These are phyloP conservation scores for Brasilioporus rufonigricans DNA, from an alignment of 768 basidiomycete species.

Conservation along the genomic window DNA sequence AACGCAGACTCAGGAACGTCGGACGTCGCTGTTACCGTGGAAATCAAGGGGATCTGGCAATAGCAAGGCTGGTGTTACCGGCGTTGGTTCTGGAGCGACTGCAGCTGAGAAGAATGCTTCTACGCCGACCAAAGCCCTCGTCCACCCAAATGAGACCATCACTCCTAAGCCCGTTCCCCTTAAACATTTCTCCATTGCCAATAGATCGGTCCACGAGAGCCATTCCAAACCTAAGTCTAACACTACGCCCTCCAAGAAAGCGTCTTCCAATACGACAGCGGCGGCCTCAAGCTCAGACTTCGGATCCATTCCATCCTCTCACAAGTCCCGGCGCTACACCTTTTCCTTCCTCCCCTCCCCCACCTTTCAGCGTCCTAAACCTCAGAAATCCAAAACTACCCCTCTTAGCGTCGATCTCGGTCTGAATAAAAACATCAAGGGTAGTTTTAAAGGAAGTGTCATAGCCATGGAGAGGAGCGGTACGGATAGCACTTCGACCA, in stretches of 20 bases:
- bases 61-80: background rate
- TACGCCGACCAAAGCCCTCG: background rate
- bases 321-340: conserved; percentile 18
- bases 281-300: background rate
- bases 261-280: background rate
- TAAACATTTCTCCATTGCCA: background rate
- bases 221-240: background rate
- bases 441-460: background rate
- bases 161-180: background rate
- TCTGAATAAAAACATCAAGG: background rate
- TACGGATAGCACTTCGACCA: conserved; percentile 22
- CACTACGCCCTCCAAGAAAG: background rate
- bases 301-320: background rate
- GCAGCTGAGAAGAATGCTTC: background rate
- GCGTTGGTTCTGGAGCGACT: background rate
- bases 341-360: conserved; percentile 26
- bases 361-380: conserved; percentile 20
- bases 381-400: conserved; percentile 9
- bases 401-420: background rate
- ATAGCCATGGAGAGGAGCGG: conserved; percentile 8
- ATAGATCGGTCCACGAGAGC: background rate
- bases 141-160: background rate
- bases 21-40: conserved; percentile 22
- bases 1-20: conserved; percentile 11
- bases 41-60: conserved; percentile 12